Evolutionary conservation across 2,329 filamentous ascomycete species (phyloP).

Genomic region (Ascochyta rabiei): DNA sequence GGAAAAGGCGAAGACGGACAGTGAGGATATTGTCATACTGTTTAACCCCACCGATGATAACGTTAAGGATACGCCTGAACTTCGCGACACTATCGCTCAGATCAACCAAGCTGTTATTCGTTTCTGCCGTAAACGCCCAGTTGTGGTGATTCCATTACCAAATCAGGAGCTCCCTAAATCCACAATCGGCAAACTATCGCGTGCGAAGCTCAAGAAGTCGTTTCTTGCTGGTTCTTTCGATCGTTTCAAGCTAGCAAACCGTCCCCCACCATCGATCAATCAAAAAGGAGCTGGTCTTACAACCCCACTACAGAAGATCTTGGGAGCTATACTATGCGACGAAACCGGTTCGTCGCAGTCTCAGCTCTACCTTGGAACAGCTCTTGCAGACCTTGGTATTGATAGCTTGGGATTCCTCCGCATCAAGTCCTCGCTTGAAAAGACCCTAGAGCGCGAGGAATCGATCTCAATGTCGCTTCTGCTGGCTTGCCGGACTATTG

Average conservation of each 20-base stretch:
- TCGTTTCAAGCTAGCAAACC: background rate
- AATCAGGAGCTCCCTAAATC: constrained; percentile 10
- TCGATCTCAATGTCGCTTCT: constrained; percentile 8
- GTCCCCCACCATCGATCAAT: background rate
- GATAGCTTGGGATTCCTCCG: constrained; percentile 16
- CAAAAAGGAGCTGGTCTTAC: background rate
- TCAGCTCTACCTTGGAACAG: background rate
- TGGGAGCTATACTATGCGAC: constrained; percentile 1
- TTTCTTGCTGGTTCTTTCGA: constrained; percentile 5
- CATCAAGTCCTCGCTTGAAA: constrained; percentile 13
- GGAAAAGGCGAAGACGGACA: background rate
- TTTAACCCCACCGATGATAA: constrained; percentile 7
- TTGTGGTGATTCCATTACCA: constrained; percentile 4
- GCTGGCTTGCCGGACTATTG: constrained; percentile 3
- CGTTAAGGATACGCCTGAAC: background rate
- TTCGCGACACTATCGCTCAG: constrained; percentile 5
- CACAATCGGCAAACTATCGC: constrained; percentile 12
- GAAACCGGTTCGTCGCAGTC: background rate
- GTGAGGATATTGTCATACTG: constrained; percentile 10
- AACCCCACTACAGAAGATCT: constrained; percentile 5
- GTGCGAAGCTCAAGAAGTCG: constrained; percentile 9
- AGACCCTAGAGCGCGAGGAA: constrained; percentile 2
- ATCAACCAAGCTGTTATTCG: constrained; percentile 9
- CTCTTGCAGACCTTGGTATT: constrained; percentile 7
- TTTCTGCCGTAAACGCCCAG: constrained; percentile 7